Evolutionary conservation across 768 basidiomycete species (phyloP).

Genomic region (Mycena sanguinolenta): DNA sequence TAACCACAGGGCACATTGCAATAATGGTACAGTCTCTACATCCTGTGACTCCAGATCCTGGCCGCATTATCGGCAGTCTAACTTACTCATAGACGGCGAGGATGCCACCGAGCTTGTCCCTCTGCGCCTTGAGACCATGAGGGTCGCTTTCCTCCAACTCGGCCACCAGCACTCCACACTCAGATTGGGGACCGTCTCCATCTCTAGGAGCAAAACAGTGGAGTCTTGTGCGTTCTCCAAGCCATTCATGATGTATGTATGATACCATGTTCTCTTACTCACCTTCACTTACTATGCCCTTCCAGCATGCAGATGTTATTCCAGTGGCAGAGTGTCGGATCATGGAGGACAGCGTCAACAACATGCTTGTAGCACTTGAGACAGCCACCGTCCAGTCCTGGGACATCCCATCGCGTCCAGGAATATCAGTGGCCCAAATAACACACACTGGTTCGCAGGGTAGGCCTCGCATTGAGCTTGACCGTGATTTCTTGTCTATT

Average conservation of each 20-base stretch:
- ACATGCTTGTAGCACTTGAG: constrained; percentile 31
- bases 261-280: neutral
- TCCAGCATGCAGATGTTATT: constrained; percentile 30
- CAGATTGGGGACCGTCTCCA: neutral
- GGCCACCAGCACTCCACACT: neutral
- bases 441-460: constrained; percentile 37
- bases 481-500: constrained; percentile 37
- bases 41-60: too few species aligned
- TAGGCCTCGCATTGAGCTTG: constrained; percentile 41
- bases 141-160: neutral
- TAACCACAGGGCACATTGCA: too few species aligned
- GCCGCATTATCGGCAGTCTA: too few species aligned
- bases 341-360: constrained; percentile 23
- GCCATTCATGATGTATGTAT: neutral
- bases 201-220: neutral
- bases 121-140: neutral
- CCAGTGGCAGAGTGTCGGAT: constrained; percentile 20
- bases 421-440: neutral
- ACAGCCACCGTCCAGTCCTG: constrained; percentile 11
- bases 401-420: constrained; percentile 27
- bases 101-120: too few species aligned
- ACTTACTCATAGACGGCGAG: too few species aligned
- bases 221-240: neutral
- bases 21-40: too few species aligned
- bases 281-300: neutral